These are phyloP conservation scores for Tulasnella sp. DNA, from an alignment of 768 basidiomycete genomes.

Conservation along the genomic window DNA sequence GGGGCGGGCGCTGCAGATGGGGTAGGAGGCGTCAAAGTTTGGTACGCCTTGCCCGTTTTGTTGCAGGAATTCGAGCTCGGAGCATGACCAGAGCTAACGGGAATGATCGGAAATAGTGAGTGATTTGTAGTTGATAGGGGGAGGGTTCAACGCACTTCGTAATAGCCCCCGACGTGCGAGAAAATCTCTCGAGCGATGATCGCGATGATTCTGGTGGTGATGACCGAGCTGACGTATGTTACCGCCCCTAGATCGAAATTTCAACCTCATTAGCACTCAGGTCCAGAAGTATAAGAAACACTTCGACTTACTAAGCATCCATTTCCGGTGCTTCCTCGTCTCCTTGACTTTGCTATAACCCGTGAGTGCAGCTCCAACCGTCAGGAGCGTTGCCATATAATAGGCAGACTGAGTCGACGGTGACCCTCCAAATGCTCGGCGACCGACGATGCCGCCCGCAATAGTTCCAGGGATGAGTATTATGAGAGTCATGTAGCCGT, in stretches of 20 bases:
- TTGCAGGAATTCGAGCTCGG: constrained; percentile 8
- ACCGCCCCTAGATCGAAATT: constrained; percentile 1
- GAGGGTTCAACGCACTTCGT: constrained; percentile 13
- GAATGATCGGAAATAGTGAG: not conserved
- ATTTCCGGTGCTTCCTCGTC: constrained; percentile 18
- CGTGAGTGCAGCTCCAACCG: not conserved
- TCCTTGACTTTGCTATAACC: constrained; percentile 6
- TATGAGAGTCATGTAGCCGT: constrained; percentile 19
- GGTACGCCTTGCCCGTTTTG: constrained; percentile 5
- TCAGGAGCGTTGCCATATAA: constrained; percentile 12
- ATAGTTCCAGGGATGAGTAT: not conserved
- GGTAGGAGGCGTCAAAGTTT: not conserved
- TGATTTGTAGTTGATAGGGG: not conserved
- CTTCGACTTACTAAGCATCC: constrained; percentile 18
- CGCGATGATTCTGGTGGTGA: constrained; percentile 5
- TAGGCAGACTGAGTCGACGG: constrained; percentile 5
- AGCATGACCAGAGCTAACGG: constrained; percentile 10
- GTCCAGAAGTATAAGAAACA: too few species aligned
- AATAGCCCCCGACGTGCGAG: not conserved
- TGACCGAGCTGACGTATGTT: not conserved
- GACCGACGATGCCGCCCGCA: constrained; percentile 7
- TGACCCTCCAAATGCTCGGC: constrained; percentile 16
- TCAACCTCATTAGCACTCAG: not conserved
- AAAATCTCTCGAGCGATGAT: constrained; percentile 14
- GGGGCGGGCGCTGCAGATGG: not conserved